phyloP scores from a whole-genome alignment of 1,284 basidiomycete species.

The Bjerkandera adusta region DNA sequence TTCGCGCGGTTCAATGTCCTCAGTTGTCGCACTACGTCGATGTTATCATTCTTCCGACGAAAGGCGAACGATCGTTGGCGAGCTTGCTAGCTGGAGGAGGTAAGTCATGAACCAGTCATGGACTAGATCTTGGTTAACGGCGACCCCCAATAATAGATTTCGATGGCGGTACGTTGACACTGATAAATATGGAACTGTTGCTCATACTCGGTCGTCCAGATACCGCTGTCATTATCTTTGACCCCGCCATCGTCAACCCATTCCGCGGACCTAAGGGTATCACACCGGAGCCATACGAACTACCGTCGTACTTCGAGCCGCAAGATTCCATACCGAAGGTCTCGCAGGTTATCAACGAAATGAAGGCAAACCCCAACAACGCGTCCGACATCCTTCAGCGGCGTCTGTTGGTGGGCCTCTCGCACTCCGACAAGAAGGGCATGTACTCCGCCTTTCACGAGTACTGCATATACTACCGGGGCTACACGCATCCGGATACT shows the following conservation, averaged over 20 bases:
- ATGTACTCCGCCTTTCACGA: conserved; percentile 65
- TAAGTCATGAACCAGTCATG: conserved; percentile 7
- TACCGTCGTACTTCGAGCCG: conserved; percentile 50
- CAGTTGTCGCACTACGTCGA: conserved; percentile 14
- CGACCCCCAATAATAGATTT: conserved; percentile 9
- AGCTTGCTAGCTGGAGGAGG: conserved; percentile 18
- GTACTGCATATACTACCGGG: conserved; percentile 46
- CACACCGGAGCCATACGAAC: conserved; percentile 29
- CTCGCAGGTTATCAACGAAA: conserved; percentile 35
- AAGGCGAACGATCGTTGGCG: conserved; percentile 13
- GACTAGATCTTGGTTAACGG: too few species aligned
- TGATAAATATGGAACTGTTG: neutral
- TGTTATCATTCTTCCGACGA: conserved; percentile 15
- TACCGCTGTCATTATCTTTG: conserved; percentile 51
- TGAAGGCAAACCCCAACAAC: conserved; percentile 19
- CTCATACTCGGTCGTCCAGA: conserved; percentile 42
- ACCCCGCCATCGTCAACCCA: conserved; percentile 40
- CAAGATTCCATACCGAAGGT: conserved; percentile 46
- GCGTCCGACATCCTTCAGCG: conserved; percentile 42
- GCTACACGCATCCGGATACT: conserved; percentile 47
- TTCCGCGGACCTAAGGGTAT: conserved; percentile 47
- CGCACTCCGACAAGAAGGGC: conserved; percentile 51
- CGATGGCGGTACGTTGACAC: conserved; percentile 18
- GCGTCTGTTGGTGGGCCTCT: conserved; percentile 48
- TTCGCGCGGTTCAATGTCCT: conserved; percentile 11